phyloP scores from a whole-genome alignment of 768 basidiomycete species.

The Russula dissimulans region DNA sequence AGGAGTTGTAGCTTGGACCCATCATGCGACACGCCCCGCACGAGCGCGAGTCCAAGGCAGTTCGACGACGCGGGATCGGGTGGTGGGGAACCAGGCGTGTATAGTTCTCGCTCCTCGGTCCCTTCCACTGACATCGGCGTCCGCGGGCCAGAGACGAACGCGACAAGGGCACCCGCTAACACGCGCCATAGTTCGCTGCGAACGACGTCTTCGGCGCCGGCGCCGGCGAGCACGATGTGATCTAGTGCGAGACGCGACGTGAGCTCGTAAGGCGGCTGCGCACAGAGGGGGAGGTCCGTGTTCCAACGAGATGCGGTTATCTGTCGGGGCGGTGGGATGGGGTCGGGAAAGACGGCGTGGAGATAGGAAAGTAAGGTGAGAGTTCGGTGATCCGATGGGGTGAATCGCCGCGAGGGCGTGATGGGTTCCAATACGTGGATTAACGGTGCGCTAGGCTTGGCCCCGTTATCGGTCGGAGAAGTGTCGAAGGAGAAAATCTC shows the following conservation, averaged over 20 bases:
- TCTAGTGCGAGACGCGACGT: conserved; percentile 49
- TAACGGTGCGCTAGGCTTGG: conserved; percentile 3
- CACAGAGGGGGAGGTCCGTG: conserved; percentile 56
- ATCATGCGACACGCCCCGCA: conserved; percentile 38
- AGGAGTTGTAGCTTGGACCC: conserved; percentile 54
- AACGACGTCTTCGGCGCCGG: conserved; percentile 73
- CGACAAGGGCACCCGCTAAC: conserved; percentile 76
- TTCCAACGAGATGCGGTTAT: conserved; percentile 49
- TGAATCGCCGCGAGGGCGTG: conserved; percentile 35
- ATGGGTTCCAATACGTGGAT: conserved; percentile 42
- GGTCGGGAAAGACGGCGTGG: conserved; percentile 37
- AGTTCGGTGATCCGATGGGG: conserved; percentile 62
- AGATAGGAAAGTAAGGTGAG: conserved; percentile 73
- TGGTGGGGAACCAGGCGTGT: conserved; percentile 42
- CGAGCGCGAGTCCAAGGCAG: conserved; percentile 69
- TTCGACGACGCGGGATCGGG: conserved; percentile 53
- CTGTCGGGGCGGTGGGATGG: conserved; percentile 10
- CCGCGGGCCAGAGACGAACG: conserved; percentile 39
- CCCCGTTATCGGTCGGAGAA: not conserved
- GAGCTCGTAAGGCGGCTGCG: conserved; percentile 64
- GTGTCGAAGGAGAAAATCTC: conserved; percentile 44
- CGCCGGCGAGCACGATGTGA: conserved; percentile 55
- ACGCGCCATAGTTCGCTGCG: conserved; percentile 58
- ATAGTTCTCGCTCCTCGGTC: conserved; percentile 33
- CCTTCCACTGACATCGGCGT: not conserved